Conservation (phyloP, 805 yeast genomes). For the Ogataea corticis region DNA sequence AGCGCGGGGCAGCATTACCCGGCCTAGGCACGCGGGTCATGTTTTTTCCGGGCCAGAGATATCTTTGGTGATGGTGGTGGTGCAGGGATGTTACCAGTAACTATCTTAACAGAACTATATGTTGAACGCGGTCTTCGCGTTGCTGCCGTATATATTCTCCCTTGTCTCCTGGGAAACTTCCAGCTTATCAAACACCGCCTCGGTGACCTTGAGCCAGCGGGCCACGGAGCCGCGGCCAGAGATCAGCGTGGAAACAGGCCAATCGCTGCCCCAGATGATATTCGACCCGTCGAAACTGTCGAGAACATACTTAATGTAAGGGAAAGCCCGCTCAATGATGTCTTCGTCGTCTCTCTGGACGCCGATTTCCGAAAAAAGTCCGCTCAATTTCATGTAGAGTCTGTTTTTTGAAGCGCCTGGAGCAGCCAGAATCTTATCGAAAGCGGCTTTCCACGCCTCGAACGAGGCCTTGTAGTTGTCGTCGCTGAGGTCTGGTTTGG, state of each 20-base stretch:
- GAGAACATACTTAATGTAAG: conserved; percentile 35
- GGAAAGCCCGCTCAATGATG: conserved; percentile 26
- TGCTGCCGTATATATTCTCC: conserved; percentile 1
- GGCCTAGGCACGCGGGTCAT: neutral
- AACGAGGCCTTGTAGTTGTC: conserved; percentile 11
- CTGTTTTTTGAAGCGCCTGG: conserved; percentile 4
- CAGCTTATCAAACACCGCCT: conserved; percentile 2
- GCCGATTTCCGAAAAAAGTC: conserved; percentile 15
- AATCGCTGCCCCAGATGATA: conserved; percentile 12
- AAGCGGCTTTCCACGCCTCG: conserved; percentile 23
- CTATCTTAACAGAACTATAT: neutral
- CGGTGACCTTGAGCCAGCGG: conserved; percentile 6
- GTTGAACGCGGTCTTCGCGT: conserved; percentile 4
- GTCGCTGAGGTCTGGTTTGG: conserved; percentile 39
- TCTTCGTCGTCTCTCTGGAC: conserved; percentile 1
- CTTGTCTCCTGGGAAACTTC: neutral
- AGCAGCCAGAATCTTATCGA: conserved; percentile 21
- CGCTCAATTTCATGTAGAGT: conserved; percentile 15
- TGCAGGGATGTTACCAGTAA: neutral
- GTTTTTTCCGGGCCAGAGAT: neutral
- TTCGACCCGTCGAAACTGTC: conserved; percentile 47
- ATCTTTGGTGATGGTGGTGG: neutral
- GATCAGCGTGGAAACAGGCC: conserved; percentile 11
- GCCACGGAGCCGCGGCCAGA: conserved; percentile 4
- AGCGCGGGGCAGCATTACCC: neutral